phyloP scores from a whole-genome alignment of 345 rosid genomes.

The Citrus reticulata region DNA sequence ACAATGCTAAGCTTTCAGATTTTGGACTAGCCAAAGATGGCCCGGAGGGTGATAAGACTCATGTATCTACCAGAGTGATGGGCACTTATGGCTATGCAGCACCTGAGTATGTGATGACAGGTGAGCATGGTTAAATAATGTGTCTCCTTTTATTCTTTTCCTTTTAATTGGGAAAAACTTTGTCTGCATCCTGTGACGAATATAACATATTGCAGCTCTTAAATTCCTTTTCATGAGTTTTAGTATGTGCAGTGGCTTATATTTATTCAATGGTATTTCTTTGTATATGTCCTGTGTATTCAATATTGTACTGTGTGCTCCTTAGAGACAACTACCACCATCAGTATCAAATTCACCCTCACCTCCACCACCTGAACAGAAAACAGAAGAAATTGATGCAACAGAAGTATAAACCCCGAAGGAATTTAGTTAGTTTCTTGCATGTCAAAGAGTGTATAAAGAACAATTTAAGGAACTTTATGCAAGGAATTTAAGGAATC shows the following conservation, averaged over 20 bases:
- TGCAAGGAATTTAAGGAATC: background rate
- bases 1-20: conserved; percentile 38
- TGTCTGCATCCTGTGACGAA: background rate
- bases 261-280: background rate
- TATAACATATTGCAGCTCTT: background rate
- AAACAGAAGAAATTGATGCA: background rate
- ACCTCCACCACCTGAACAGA: background rate
- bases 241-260: background rate
- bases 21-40: conserved; percentile 42
- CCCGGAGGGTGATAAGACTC: conserved; percentile 26
- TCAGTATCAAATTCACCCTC: background rate
- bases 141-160: background rate
- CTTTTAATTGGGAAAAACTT: background rate
- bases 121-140: conserved; percentile 5
- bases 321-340: background rate
- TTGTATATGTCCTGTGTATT: background rate
- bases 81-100: conserved; percentile 19
- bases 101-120: conserved; percentile 29
- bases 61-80: conserved; percentile 13
- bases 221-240: background rate
- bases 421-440: background rate
- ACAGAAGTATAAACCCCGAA: background rate
- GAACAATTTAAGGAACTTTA: background rate
- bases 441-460: background rate
- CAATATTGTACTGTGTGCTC: background rate